Base-by-base conservation (phyloP, 345 rosid genomes). In the Erysimum cheiranthoides region DNA sequence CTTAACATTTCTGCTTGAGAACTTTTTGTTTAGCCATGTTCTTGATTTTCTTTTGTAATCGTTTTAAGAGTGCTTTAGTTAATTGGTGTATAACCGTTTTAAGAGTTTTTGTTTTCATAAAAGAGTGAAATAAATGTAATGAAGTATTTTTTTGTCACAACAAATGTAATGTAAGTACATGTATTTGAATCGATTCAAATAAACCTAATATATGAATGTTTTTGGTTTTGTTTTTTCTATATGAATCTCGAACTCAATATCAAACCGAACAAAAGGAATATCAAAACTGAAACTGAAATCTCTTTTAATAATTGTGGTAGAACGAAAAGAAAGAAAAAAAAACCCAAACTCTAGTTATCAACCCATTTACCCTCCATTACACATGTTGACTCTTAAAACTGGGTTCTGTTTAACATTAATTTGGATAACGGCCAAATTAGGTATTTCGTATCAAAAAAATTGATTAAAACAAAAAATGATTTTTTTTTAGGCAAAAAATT, bases 1-100 rank as follows among this genome's bases (percentile, higher is more conserved):
- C 11, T 54, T 68, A 14, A 51, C 4, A 68, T 39, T 68, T 59
- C 53, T 75, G 68, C 39, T 68, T 51, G 63, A 61, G 21, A 68
- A 76, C 6, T 39, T 30, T 31, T 60, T 75, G 63, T 68, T 51
- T 27, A 76, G 16, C 47, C 57, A 21, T 42, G 40, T 61, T 32
- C 16, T 68, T 61, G 7, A 68, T n/a, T 69, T 62, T 45, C 49
- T 69, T 53, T 69, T 34, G 12, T 76, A 53, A 12, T 43, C 0
- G 34, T 25, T 47, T 8, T 10, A 11, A 25, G 13, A 27, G 5
- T 2, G 1, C 8, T 52, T 0, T 6, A 39, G 1, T 6, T 11
- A 7, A 21, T 17, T 58, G 10, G 12, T 3, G 18, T 39, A n/a
- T 10, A 38, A 38, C 4, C 27, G 1, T 25, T 32, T 47, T 27